Evolutionary conservation across 2,329 filamentous ascomycete species (phyloP).

Genomic region (Beauveria australis): DNA sequence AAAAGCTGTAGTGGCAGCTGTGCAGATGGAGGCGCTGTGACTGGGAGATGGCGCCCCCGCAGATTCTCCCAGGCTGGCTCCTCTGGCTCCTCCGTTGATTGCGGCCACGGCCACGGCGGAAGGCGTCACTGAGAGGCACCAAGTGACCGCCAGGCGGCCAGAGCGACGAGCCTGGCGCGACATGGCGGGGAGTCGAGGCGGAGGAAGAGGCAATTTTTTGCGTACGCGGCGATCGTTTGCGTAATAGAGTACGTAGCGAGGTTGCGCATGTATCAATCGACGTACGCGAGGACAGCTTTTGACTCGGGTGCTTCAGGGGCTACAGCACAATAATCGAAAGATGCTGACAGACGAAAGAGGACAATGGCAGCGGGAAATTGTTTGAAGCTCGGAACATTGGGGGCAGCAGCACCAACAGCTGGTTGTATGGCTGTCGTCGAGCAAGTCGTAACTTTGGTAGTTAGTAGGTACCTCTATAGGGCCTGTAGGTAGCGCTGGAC

Average conservation of each 20-base stretch:
- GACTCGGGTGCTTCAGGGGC: no score
- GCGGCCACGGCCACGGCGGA: background rate
- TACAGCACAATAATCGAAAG: background rate
- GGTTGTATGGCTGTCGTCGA: no score
- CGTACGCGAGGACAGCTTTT: no score
- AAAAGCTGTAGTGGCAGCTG: background rate
- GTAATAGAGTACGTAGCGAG: no score
- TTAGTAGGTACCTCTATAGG: no score
- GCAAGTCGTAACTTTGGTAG: no score
- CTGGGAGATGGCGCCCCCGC: background rate
- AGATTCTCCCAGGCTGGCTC: background rate
- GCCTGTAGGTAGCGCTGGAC: no score
- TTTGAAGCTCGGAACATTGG: background rate
- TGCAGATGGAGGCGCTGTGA: background rate
- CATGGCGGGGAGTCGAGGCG: background rate
- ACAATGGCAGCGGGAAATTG: background rate
- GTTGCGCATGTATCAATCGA: no score
- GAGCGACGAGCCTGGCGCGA: conserved; percentile 8
- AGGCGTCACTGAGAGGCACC: conserved; percentile 9
- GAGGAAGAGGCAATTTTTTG: background rate
- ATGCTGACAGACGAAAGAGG: background rate
- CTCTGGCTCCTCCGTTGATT: background rate
- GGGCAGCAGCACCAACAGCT: background rate
- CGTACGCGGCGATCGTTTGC: background rate
- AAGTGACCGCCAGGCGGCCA: conserved; percentile 4